These are phyloP conservation scores for Chloris gayana DNA, from an alignment of 176 grass and related monocot genomes.

Conservation along the genomic window DNA sequence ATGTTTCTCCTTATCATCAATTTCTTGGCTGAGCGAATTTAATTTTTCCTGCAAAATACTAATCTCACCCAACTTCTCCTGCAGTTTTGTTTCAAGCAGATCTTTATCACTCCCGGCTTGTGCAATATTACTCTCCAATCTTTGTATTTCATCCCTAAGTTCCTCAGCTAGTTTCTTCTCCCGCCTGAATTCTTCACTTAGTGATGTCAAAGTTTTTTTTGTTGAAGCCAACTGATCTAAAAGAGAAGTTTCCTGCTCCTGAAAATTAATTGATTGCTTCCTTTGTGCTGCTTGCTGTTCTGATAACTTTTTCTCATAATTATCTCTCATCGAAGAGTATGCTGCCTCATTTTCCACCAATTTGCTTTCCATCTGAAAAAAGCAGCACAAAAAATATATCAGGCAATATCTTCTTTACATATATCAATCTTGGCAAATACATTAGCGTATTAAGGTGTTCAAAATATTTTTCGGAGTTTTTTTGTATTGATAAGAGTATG, in stretches of 20 bases:
- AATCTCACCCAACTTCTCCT: constrained; percentile 60
- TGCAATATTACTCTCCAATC: constrained; percentile 61
- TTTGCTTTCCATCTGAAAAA: constrained; percentile 78
- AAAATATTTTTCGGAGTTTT: constrained; percentile 20
- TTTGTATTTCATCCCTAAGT: constrained; percentile 72
- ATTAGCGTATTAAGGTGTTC: constrained; percentile 14
- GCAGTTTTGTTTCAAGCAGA: constrained; percentile 65
- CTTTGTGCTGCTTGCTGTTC: constrained; percentile 66
- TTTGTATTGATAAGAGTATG: constrained; percentile 20
- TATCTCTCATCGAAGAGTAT: constrained; percentile 65
- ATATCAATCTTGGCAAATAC: constrained; percentile 17
- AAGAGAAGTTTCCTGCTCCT: constrained; percentile 69
- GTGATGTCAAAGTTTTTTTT: constrained; percentile 56
- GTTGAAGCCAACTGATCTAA: constrained; percentile 63
- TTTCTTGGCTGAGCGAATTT: constrained; percentile 61
- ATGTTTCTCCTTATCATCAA: constrained; percentile 62
- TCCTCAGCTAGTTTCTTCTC: constrained; percentile 63
- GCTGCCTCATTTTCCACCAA: constrained; percentile 75
- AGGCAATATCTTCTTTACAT: constrained; percentile 22
- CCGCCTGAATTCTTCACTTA: constrained; percentile 67
- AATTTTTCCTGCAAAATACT: constrained; percentile 67
- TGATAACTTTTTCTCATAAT: constrained; percentile 65
- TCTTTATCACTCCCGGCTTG: constrained; percentile 62
- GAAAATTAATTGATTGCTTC: constrained; percentile 66
- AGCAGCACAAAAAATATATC: constrained; percentile 22